A percentile compares a stretch with the other conserved stretches of the same genome.
phyloP scores from a whole-genome alignment of 257 asterid genomes.

The Sherardia arvensis region DNA sequence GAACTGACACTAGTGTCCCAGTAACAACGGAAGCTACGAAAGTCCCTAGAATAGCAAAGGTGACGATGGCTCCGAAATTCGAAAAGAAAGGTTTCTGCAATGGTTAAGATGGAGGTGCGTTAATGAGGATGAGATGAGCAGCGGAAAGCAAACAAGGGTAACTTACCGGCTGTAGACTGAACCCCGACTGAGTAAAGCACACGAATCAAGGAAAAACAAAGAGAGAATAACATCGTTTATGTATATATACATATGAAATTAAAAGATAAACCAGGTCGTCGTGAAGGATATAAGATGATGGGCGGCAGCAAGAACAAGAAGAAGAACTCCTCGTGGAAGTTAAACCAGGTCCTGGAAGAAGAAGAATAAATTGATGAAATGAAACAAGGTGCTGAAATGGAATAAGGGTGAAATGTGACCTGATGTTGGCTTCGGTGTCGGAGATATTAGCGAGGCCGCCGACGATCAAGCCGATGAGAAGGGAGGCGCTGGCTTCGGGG shows the following conservation, averaged over 20 bases:
- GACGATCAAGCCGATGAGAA: conserved; percentile 84
- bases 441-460: conserved; percentile 90
- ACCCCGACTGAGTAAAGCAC: conserved; percentile 84
- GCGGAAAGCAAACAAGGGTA: background rate
- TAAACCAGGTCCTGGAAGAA: conserved; percentile 85
- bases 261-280: too few relatives aligned
- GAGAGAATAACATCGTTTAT: too few relatives aligned
- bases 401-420: too few relatives aligned
- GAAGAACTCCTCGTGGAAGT: conserved; percentile 99
- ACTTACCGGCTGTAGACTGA: conserved; percentile 94
- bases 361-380: background rate
- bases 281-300: conserved; percentile 96
- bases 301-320: conserved; percentile 95
- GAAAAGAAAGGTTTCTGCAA: conserved; percentile 97
- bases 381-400: background rate
- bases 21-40: conserved; percentile 86
- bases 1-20: conserved; percentile 86
- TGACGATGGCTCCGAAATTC: conserved; percentile 92
- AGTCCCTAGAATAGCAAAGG: conserved; percentile 86
- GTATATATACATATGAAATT: too few relatives aligned
- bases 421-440: conserved; percentile 71
- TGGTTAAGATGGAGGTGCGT: background rate
- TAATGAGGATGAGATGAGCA: too few relatives aligned
- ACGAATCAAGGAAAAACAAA: conserved; percentile 47
- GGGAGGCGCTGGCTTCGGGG: conserved; percentile 99